Evolutionary conservation across 2,329 filamentous ascomycete species (phyloP), one percentile per base, ranked within the genome.

Genomic region (Chalaropsis thielavioides): DNA sequence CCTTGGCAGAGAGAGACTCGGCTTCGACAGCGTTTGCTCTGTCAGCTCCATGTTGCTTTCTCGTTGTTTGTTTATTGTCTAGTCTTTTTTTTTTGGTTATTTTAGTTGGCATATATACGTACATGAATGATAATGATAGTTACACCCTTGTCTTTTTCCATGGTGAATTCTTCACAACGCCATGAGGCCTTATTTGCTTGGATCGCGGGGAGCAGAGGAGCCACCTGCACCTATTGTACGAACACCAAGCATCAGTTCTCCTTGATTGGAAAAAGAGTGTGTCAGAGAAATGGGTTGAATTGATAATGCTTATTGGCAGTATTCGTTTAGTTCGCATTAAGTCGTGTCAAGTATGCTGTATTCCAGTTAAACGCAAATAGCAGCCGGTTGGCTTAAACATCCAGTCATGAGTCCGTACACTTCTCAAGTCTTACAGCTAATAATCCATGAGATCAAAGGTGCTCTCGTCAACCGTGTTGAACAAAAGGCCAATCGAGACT

Each of bases 391-490:
- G 22, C 46, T 10, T 2, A 51, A 35, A 38, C 8, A 58, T 15
- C 17, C 54, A n/a, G 54, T 58, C 7, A 19, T 17, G 15, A 58
- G 54, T 11, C 8, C 15, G 8, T n/a, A 19, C 13, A 27, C 40
- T 15, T 2, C 31, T 3, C 27, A 13, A 19, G 38, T 38, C 38
- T 2, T 40, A 6, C 62, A 27, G 15, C 54, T 73, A 86, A 68
- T 80, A 83, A 67, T 95, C 89, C 67, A 96, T 78, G 68, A 95
- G 79, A 54, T 90, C 90, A 87, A 89, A 97, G 0, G 92, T 97
- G 75, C 89, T 82, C 71, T 97, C 92, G 75, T 97, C 91, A 6
- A 95, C 82, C 10, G 95, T 99, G 35, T 90, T 90, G 76, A 90
- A 99, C 69, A 96, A 89, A 70, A 90, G 73, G 38, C 91, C 90